Evolutionary conservation across 805 yeast species (phyloP).

Genomic region (Osmozyma mogii): DNA sequence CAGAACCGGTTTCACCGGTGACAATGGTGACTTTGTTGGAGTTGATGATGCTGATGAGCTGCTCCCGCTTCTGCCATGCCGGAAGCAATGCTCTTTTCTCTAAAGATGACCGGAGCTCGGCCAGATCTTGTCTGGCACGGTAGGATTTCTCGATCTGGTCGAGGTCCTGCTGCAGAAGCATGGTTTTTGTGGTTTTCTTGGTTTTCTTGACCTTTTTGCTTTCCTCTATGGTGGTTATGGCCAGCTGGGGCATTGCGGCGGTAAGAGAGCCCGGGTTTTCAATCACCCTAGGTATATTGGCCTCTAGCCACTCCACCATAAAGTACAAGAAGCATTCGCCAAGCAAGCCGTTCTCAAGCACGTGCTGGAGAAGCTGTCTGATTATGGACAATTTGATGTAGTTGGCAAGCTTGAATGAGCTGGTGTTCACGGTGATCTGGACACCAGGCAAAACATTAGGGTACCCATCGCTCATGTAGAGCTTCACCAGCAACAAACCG

Average conservation of each 20-base stretch:
- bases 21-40: constrained; percentile 61
- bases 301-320: constrained; percentile 73
- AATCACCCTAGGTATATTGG: constrained; percentile 47
- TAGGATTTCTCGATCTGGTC: constrained; percentile 3
- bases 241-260: too few species aligned
- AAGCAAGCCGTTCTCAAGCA: constrained; percentile 36
- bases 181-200: constrained; percentile 69
- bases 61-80: constrained; percentile 67
- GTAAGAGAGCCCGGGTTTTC: constrained; percentile 68
- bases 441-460: constrained; percentile 69
- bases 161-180: constrained; percentile 2
- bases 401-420: constrained; percentile 51
- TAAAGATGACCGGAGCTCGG: constrained; percentile 29
- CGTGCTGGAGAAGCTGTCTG: constrained; percentile 36
- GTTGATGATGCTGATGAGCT: constrained; percentile 49
- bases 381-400: constrained; percentile 59
- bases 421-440: constrained; percentile 34
- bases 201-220: constrained; percentile 60
- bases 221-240: too few species aligned
- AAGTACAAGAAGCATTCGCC: constrained; percentile 69
- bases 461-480: constrained; percentile 35
- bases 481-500: constrained; percentile 15
- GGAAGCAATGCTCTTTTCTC: constrained; percentile 55
- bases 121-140: constrained; percentile 1
- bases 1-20: constrained; percentile 98